Evolutionary conservation across 345 rosid genomes (phyloP).

Genomic region (Litchi chinensis): DNA sequence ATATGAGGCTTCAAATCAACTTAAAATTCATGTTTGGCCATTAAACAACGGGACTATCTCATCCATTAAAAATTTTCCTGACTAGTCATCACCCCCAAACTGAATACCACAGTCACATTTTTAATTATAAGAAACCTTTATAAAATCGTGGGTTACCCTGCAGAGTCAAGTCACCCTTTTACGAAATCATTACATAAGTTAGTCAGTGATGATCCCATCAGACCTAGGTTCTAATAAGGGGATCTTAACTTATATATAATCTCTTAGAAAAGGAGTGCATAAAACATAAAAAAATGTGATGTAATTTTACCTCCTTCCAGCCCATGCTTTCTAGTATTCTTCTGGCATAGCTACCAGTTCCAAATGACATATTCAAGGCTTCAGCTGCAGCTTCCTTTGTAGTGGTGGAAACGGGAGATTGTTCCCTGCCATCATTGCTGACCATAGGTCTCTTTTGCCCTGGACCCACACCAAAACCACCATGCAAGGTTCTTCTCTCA

Average conservation of each 20-base stretch:
- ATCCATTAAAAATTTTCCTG: not conserved
- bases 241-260: not conserved
- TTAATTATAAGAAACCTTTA: not conserved
- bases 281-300: not conserved
- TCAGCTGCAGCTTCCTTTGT: constrained; percentile 68
- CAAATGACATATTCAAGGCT: constrained; percentile 71
- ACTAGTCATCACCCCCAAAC: not conserved
- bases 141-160: not conserved
- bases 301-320: constrained; percentile 70
- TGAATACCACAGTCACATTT: not conserved
- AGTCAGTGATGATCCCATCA: not conserved
- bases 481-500: constrained; percentile 81
- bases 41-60: not conserved
- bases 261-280: not conserved
- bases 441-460: constrained; percentile 60
- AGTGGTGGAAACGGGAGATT: constrained; percentile 28
- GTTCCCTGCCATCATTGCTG: constrained; percentile 27
- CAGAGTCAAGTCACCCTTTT: not conserved
- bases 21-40: not conserved
- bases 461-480: constrained; percentile 81
- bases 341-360: constrained; percentile 79
- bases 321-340: constrained; percentile 84
- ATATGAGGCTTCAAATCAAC: not conserved
- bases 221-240: not conserved
- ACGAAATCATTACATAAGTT: not conserved